These are phyloP conservation scores for Stephanodiscus triporus DNA, from an alignment of 108 stramenopile genomes.

Conservation along the genomic window DNA sequence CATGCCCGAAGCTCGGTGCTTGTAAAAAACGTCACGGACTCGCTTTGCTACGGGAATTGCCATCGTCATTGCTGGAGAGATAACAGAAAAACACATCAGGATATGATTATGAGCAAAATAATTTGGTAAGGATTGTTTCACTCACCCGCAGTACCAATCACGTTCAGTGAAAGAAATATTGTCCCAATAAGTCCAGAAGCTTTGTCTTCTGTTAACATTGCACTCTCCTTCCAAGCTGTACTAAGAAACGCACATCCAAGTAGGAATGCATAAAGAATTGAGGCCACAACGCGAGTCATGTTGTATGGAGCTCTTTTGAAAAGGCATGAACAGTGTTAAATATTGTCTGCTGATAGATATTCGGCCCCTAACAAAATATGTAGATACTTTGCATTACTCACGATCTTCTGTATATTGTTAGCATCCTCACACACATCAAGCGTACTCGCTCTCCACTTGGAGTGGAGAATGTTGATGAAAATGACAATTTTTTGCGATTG, in stretches of 20 bases:
- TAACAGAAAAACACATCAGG: slow-evolving; percentile 43
- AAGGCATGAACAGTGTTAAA: background rate
- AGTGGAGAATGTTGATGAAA: slow-evolving; percentile 43
- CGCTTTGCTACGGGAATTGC: slow-evolving; percentile 73
- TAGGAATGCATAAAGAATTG: slow-evolving; percentile 61
- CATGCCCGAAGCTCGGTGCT: slow-evolving; percentile 77
- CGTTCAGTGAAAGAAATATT: slow-evolving; percentile 48
- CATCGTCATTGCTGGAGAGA: slow-evolving; percentile 73
- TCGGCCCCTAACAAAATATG: background rate
- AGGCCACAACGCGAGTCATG: slow-evolving; percentile 61
- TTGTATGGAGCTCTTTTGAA: slow-evolving; percentile 66
- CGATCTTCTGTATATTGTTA: slow-evolving; percentile 73
- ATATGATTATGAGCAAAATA: slow-evolving; percentile 35
- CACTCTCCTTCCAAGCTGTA: slow-evolving; percentile 15
- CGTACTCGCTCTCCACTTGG: slow-evolving; percentile 24
- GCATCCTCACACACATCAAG: slow-evolving; percentile 35
- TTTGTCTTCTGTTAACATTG: slow-evolving; percentile 26
- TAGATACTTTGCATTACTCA: slow-evolving; percentile 16
- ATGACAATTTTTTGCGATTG: slow-evolving; percentile 47
- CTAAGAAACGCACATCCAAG: slow-evolving; percentile 63
- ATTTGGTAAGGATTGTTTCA: slow-evolving; percentile 11
- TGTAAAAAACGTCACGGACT: slow-evolving; percentile 76
- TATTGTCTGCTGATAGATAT: background rate
- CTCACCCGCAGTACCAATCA: slow-evolving; percentile 39
- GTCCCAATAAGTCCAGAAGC: slow-evolving; percentile 43